Base-by-base conservation (phyloP, 1,284 basidiomycete species). In the Ceraceosorus bombacis region DNA sequence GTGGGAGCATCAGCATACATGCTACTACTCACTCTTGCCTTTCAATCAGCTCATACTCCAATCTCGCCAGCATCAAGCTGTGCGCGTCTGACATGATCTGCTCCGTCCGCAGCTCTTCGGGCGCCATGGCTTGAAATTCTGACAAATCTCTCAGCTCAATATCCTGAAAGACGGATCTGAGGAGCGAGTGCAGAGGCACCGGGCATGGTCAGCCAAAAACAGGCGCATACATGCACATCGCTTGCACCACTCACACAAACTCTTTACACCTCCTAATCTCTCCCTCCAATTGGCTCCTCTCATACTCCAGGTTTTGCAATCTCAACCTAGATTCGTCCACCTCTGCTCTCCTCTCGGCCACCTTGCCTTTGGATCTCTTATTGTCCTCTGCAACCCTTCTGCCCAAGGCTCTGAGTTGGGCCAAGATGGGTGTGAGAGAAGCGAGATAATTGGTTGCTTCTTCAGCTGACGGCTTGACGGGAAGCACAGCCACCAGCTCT, bases 31-130 rank as follows among this genome's bases (percentile, higher is more conserved):
- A 46, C 43, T 15, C 2, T 46, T 57, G 17, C n/a, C 56, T 9
- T 48, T 57, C 56, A 2, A 39, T 39, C 40, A 57, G 49, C 37
- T 57, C 56, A 38, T 52, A 57, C 5, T 51, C 49, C 46, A 57
- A 38, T 37, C 56, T 39, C 13, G 56, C 56, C 43, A 57, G 52
- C 12, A 40, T 37, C 17, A 57, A 39, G 17, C 17, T 15, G 46
- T 57, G 56, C 40, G 56, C 1, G 41, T 57, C 41, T 4, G 7
- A 12, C 4, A 54, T 5, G 9, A 57, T 52, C 12, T 39, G 13
- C 10, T 39, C 46, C 17, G 37, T 46, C 5, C 15, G 49, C 4
- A 51, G 46, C 10, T 12, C 56, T 12, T 53, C 50, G 9, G 41
- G 43, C 5, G 56, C 53, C 37, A 12, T 1, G 17, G 7, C 15